Evolutionary conservation across 495 filamentous ascomycete genomes (phyloP), one percentile per base, ranked within the genome.

Genomic region (Usnea hakonensis): DNA sequence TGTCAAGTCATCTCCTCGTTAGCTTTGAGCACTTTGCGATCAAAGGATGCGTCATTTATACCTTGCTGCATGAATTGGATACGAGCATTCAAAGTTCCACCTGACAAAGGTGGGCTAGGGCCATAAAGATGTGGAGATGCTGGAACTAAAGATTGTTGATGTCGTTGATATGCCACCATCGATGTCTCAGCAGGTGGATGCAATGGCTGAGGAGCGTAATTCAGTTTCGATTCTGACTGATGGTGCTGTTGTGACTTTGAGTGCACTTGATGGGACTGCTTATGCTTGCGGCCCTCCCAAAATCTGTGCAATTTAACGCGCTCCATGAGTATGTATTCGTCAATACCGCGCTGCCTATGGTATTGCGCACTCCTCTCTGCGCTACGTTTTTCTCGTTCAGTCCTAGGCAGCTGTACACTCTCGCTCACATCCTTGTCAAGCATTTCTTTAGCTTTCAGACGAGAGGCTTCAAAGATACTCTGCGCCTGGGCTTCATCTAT

Each of bases 241-340:
- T 17, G 19, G 32, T 32, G 23, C 8, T 58, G 40, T 58, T 58
- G 57, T 14, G 28, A 28, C 23, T 46, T 26, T 17, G 48, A 32
- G 2, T 8, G 26, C 5, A 19, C 6, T 52, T 55, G 55, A 3
- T 14, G 56, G n/a, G 10, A 48, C 17, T 17, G 61, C 44, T 57
- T 54, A 26, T 52, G 48, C 26, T 52, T 57, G 11, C 61, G 41
- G 28, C 38, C 33, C 17, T 56, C 17, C 37, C 58, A 58, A 5
- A 23, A 37, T 2, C 37, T 28, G 43, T 66, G 40, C 8, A 66
- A 41, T 38, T 60, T 60, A 19, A 55, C 46, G 3, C 64, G 61
- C 23, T 66, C 61, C 16, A 55, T 23, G 16, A 57, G 30, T 16
- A 66, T 28, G n/a, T 60, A n/a, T 46, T 60, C 43, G 38, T 64